These are phyloP conservation scores for Mrakia hoshinonis DNA, from an alignment of 768 basidiomycete genomes.

Conservation along the genomic window DNA sequence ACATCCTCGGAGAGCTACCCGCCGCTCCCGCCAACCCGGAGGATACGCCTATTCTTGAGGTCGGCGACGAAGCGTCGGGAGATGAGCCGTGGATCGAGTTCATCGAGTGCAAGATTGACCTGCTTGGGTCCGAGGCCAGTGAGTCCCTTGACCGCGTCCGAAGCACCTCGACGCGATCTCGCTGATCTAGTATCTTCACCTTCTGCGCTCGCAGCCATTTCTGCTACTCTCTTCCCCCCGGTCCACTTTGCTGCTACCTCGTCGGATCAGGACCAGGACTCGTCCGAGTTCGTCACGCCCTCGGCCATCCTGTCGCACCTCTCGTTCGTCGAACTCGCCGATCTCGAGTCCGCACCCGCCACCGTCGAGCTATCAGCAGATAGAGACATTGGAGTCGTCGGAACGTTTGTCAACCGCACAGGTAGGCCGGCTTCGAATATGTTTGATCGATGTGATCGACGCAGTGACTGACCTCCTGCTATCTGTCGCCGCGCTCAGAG, in stretches of 20 bases:
- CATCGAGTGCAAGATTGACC: constrained; percentile 18
- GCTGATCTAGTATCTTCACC: neutral
- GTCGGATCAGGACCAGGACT: neutral
- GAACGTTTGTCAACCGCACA: neutral
- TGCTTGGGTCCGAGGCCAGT: constrained; percentile 12
- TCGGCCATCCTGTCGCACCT: constrained; percentile 3
- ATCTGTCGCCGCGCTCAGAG: neutral
- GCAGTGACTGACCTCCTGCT: neutral
- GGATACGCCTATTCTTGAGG: neutral
- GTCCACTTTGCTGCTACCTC: neutral
- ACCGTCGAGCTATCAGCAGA: neutral
- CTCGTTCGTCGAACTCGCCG: constrained; percentile 14
- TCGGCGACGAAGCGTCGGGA: neutral
- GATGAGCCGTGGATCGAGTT: constrained; percentile 16
- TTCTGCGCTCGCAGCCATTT: neutral
- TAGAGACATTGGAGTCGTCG: neutral
- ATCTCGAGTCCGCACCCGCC: neutral
- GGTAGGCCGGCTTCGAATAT: neutral
- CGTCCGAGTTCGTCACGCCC: neutral
- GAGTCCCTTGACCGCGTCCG: neutral
- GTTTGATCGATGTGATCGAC: too few relatives aligned
- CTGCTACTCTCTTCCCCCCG: neutral
- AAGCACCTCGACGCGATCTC: neutral
- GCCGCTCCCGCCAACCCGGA: neutral
- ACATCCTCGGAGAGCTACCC: neutral